Evolutionary conservation across 805 yeast genomes (phyloP).

Genomic region (Myxozyma melibiosi): DNA sequence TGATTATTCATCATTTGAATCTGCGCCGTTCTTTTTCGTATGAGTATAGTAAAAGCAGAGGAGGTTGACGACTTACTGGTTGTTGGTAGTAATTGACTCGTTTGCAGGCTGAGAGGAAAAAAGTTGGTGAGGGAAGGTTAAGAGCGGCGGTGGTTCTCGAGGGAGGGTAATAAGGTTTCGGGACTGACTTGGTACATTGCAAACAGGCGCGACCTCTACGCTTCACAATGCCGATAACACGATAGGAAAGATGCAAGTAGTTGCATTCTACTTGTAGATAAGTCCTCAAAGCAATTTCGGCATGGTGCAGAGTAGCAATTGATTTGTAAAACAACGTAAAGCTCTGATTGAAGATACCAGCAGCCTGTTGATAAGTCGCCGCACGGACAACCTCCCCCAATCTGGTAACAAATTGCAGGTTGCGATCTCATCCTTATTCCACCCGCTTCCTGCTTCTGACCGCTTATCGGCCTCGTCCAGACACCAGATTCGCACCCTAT

Average conservation of each 20-base stretch:
- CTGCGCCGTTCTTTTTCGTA: neutral
- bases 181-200: neutral
- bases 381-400: no score
- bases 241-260: no score
- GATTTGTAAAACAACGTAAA: no score
- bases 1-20: conserved; percentile 40
- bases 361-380: no score
- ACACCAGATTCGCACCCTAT: neutral
- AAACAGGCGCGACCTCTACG: no score
- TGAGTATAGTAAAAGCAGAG: neutral
- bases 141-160: neutral
- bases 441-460: neutral
- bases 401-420: no score
- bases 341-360: no score
- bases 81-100: neutral
- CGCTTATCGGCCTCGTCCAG: neutral
- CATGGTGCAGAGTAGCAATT: no score
- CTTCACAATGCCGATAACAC: no score
- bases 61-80: neutral
- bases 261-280: no score
- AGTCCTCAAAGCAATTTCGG: no score
- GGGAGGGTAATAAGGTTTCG: neutral
- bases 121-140: neutral
- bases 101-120: neutral
- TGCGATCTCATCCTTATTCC: neutral